Conservation (phyloP, 495 filamentous ascomycete genomes). For the Podospora conica region DNA sequence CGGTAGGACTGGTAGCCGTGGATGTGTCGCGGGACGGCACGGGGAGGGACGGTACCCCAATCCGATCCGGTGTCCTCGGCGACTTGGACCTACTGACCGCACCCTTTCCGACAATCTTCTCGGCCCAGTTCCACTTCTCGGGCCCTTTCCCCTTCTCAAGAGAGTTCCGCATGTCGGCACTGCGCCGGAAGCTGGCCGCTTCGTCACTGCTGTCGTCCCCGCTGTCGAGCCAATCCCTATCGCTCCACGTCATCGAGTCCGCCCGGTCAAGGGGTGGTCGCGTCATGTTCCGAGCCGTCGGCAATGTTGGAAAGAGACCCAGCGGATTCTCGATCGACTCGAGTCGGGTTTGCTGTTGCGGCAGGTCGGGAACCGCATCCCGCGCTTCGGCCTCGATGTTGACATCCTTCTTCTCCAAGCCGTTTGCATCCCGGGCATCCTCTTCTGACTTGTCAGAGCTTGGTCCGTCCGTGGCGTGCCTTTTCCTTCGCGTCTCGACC, state of each 20-base stretch:
- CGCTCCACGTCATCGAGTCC: constrained; percentile 48
- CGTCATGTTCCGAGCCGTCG: constrained; percentile 14
- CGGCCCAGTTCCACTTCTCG: constrained; percentile 49
- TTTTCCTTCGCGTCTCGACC: not conserved
- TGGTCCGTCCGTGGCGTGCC: not conserved
- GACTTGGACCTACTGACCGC: constrained; percentile 10
- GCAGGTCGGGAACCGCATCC: constrained; percentile 16
- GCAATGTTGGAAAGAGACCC: constrained; percentile 4
- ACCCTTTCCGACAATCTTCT: constrained; percentile 51
- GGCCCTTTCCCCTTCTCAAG: constrained; percentile 13
- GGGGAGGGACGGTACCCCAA: not conserved
- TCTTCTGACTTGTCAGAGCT: not conserved
- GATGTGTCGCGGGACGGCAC: not conserved
- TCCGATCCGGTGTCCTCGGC: not conserved
- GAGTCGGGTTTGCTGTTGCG: not conserved
- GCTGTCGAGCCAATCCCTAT: constrained; percentile 47
- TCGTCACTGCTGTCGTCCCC: constrained; percentile 44
- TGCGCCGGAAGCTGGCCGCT: constrained; percentile 11
- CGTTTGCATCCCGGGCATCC: constrained; percentile 21
- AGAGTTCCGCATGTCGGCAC: constrained; percentile 9
- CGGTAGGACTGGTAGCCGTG: not conserved
- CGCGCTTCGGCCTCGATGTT: constrained; percentile 17
- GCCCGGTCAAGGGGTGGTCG: constrained; percentile 27
- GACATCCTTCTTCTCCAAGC: constrained; percentile 12
- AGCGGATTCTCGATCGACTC: constrained; percentile 1